Evolutionary conservation across 2,329 filamentous ascomycete species (phyloP).

Genomic region (Apiospora saccharicola): DNA sequence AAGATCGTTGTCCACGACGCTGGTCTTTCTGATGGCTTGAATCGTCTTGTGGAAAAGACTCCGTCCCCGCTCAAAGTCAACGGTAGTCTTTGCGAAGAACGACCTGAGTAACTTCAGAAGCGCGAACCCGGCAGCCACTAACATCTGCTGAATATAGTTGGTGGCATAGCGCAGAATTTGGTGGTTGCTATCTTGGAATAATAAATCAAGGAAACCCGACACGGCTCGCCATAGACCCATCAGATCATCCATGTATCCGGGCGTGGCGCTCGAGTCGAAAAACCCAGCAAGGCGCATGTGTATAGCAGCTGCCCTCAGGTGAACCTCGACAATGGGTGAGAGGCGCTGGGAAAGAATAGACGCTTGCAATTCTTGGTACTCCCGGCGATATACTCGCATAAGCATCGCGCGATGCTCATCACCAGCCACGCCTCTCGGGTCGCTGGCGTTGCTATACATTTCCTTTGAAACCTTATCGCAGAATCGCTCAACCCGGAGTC

Average conservation of each 20-base stretch:
- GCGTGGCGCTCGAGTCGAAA: conserved; percentile 78
- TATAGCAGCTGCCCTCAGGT: conserved; percentile 75
- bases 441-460: conserved; percentile 80
- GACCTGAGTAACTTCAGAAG: conserved; percentile 81
- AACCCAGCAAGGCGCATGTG: conserved; percentile 82
- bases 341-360: conserved; percentile 66
- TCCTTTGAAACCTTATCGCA: conserved; percentile 81
- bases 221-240: conserved; percentile 79
- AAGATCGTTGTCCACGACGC: conserved; percentile 79
- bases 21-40: conserved; percentile 73
- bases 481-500: conserved; percentile 76
- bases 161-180: conserved; percentile 71
- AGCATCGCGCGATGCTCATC: conserved; percentile 72
- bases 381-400: conserved; percentile 70
- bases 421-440: conserved; percentile 72
- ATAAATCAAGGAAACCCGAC: conserved; percentile 71
- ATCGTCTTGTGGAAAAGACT: conserved; percentile 76
- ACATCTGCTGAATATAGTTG: conserved; percentile 85
- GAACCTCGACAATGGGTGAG: conserved; percentile 67
- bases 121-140: conserved; percentile 80
- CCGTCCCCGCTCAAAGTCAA: conserved; percentile 72
- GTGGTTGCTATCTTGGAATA: conserved; percentile 63
- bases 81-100: conserved; percentile 76
- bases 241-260: conserved; percentile 76
- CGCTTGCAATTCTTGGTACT: conserved; percentile 69